phyloP scores from a whole-genome alignment of 176 grass and related monocot species.

The Bolboschoenus planiculmis region DNA sequence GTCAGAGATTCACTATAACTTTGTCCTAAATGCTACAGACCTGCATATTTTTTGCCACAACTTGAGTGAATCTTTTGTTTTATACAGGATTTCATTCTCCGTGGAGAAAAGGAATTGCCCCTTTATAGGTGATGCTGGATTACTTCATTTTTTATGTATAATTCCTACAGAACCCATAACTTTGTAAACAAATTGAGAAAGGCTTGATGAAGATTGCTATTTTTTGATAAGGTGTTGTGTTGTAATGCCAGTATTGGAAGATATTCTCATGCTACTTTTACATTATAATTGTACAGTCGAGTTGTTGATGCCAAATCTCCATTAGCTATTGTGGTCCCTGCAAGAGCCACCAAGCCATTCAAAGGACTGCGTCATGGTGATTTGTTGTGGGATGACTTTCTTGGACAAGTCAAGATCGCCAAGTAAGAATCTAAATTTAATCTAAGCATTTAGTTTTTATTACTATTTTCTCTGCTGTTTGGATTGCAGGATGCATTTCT shows the following conservation, averaged over 20 bases:
- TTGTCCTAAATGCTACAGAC: neutral
- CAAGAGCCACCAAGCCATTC: conserved; percentile 40
- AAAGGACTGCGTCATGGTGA: conserved; percentile 54
- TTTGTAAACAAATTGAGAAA: neutral
- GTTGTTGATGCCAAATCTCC: conserved; percentile 75
- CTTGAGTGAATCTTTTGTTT: conserved; percentile 18
- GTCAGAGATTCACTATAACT: neutral
- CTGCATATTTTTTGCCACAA: neutral
- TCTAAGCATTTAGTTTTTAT: conserved; percentile 23
- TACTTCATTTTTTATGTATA: neutral
- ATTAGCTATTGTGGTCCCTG: conserved; percentile 68
- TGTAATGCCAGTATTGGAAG: neutral
- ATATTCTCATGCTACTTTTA: conserved; percentile 29
- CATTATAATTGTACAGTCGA: conserved; percentile 60
- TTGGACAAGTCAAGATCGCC: conserved; percentile 42
- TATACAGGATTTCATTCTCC: conserved; percentile 81
- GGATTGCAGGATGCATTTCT: neutral
- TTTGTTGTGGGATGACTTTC: conserved; percentile 85
- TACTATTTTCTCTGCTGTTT: neutral
- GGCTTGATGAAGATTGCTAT: neutral
- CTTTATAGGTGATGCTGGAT: conserved; percentile 59
- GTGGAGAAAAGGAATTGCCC: conserved; percentile 80
- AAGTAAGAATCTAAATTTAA: conserved; percentile 36
- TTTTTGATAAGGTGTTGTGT: neutral
- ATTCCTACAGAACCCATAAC: neutral